phyloP scores from a whole-genome alignment of 1,139 yeast genomes.

The Scheffersomyces lignicola region DNA sequence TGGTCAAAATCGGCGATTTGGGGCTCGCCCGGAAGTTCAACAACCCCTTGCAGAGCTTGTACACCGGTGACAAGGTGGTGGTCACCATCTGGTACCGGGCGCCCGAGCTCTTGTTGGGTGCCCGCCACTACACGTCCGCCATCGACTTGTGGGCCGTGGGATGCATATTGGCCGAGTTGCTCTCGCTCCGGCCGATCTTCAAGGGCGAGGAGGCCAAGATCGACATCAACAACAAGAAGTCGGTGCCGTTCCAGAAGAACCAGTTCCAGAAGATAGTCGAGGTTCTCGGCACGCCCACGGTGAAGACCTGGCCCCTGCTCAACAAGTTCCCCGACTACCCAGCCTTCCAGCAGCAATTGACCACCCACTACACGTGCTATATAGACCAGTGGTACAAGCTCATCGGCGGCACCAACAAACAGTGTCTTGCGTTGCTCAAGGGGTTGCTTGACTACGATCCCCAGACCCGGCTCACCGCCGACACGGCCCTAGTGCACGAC shows the following conservation, averaged over 20 bases:
- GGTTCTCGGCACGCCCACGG: conserved; percentile 83
- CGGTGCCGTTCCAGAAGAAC: conserved; percentile 89
- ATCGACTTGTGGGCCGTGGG: conserved; percentile 98
- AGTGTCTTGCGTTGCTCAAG: conserved; percentile 65
- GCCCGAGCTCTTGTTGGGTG: conserved; percentile 87
- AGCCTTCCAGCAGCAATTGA: conserved; percentile 56
- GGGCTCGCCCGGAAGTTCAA: conserved; percentile 92
- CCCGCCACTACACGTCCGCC: conserved; percentile 92
- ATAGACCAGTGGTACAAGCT: conserved; percentile 82
- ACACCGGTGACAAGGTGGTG: conserved; percentile 94
- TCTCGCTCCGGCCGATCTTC: conserved; percentile 87
- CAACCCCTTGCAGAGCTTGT: conserved; percentile 84
- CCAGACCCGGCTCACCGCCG: conserved; percentile 67
- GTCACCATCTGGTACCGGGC: conserved; percentile 99
- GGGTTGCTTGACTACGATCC: conserved; percentile 83
- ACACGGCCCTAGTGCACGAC: conserved; percentile 69
- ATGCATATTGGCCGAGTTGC: conserved; percentile 88
- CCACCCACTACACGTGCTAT: conserved; percentile 63
- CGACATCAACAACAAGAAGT: conserved; percentile 76
- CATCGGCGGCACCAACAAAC: conserved; percentile 70
- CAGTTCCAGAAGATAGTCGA: conserved; percentile 90
- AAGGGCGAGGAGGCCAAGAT: conserved; percentile 98
- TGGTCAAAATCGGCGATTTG: conserved; percentile 91
- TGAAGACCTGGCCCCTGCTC: conserved; percentile 74
- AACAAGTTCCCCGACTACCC: conserved; percentile 82